Evolutionary conservation across 2,329 filamentous ascomycete genomes (phyloP).

Genomic region (Alternaria arbusti): DNA sequence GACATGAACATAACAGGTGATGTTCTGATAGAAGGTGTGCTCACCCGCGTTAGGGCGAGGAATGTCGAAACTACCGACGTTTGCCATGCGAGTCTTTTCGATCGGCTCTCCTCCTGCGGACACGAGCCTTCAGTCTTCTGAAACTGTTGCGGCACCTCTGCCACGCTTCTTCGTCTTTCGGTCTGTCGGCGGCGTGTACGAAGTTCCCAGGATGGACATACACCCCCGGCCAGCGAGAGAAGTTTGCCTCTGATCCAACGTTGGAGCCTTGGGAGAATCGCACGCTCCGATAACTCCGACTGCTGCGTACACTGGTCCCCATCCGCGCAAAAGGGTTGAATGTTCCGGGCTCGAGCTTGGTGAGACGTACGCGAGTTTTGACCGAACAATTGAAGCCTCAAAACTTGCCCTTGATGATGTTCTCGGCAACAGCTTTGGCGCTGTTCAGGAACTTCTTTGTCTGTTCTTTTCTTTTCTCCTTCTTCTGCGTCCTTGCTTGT

Average conservation of each 20-base stretch:
- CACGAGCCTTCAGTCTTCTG: constrained; percentile 14
- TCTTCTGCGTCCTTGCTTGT: background rate
- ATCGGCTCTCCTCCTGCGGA: background rate
- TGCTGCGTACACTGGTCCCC: constrained; percentile 1
- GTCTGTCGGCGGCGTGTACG: constrained; percentile 13
- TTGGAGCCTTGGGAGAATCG: background rate
- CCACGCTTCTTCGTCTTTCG: constrained; percentile 27
- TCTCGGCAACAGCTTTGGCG: background rate
- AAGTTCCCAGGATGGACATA: constrained; percentile 35
- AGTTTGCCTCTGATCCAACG: constrained; percentile 12
- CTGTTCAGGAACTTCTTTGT: background rate
- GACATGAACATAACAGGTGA: constrained; percentile 17
- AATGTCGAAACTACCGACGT: constrained; percentile 8
- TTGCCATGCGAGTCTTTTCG: constrained; percentile 7
- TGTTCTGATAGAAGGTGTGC: constrained; percentile 4
- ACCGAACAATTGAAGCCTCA: background rate
- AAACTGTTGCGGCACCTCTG: constrained; percentile 23
- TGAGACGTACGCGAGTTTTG: background rate
- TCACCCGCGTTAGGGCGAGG: constrained; percentile 5
- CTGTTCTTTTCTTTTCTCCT: background rate
- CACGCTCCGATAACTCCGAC: constrained; percentile 5
- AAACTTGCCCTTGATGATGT: background rate
- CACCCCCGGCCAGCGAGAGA: constrained; percentile 28
- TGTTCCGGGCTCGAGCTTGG: background rate
- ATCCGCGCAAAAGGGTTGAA: background rate